Conservation (phyloP, 352 stramenopile species). For the Peronospora tabacina region DNA sequence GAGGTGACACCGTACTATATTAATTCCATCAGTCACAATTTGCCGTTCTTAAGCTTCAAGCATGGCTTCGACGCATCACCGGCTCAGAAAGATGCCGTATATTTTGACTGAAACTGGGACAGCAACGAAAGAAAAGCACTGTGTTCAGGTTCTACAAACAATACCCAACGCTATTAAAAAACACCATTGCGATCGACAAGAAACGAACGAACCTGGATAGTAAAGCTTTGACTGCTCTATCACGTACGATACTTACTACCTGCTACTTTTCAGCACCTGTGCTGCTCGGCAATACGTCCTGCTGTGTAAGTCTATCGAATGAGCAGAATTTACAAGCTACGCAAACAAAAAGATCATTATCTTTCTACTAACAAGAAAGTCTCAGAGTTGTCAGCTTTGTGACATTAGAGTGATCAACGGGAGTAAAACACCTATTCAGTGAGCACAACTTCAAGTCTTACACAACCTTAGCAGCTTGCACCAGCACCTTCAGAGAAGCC, state of each 20-base stretch:
- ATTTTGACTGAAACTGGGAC: slow-evolving; percentile 69
- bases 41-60: neutral
- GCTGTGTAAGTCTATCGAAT: slow-evolving; percentile 80
- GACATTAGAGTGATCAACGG: slow-evolving; percentile 11
- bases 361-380: neutral
- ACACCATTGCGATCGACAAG: slow-evolving; percentile 97
- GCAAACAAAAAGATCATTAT: slow-evolving; percentile 6
- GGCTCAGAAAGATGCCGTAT: slow-evolving; percentile 37
- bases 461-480: slow-evolving; percentile 40
- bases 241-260: slow-evolving; percentile 64
- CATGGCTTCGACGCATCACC: slow-evolving; percentile 44
- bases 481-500: slow-evolving; percentile 46
- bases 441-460: slow-evolving; percentile 17
- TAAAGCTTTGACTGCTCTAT: slow-evolving; percentile 86
- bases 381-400: slow-evolving; percentile 9
- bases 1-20: slow-evolving; percentile 20
- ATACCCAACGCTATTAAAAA: slow-evolving; percentile 67
- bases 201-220: slow-evolving; percentile 93
- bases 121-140: slow-evolving; percentile 61
- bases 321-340: slow-evolving; percentile 10
- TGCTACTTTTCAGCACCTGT: slow-evolving; percentile 47
- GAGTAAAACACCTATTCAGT: neutral
- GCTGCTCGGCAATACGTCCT: slow-evolving; percentile 78
- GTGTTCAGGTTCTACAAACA: slow-evolving; percentile 34
- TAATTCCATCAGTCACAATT: slow-evolving; percentile 7